A percentile compares a stretch with the other conserved stretches of the same genome.
These are phyloP conservation scores for Aquilaria malaccensis DNA, from an alignment of 345 rosid species.

Conservation along the genomic window DNA sequence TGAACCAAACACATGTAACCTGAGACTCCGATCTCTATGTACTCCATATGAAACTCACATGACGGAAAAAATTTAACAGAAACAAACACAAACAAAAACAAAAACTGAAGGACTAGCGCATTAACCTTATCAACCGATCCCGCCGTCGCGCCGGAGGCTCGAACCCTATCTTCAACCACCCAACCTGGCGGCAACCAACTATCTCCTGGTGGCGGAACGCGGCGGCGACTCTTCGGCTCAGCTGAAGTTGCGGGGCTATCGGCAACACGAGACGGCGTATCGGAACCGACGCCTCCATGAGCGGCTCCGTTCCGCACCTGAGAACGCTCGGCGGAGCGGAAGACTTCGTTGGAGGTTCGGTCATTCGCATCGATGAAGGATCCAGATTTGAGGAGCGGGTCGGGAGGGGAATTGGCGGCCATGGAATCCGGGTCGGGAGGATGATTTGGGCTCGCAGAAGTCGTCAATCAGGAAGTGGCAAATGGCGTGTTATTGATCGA, in stretches of 20 bases:
- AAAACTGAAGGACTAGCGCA: conserved; percentile 5
- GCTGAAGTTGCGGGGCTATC: conserved; percentile 8
- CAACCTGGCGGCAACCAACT: conserved; percentile 69
- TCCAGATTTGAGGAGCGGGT: conserved; percentile 40
- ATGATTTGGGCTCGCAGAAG: no score
- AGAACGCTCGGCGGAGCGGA: conserved; percentile 4
- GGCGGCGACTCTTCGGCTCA: conserved; percentile 18
- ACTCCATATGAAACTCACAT: no score
- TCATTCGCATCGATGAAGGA: conserved; percentile 29
- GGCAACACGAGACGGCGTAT: not conserved
- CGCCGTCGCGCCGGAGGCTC: conserved; percentile 70
- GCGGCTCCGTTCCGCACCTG: conserved; percentile 6
- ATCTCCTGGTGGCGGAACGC: conserved; percentile 20
- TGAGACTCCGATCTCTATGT: no score
- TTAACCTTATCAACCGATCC: conserved; percentile 68
- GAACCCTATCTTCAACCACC: conserved; percentile 63
- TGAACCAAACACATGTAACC: no score
- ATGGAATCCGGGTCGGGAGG: conserved; percentile 10
- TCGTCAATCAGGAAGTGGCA: no score
- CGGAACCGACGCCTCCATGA: conserved; percentile 17
- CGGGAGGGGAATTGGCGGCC: conserved; percentile 22
- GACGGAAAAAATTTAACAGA: no score
- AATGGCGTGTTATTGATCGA: no score
- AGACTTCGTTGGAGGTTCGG: conserved; percentile 8
- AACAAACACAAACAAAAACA: not conserved